A percentile compares a stretch with the other conserved stretches of the same genome.
phyloP scores from a whole-genome alignment of 2,329 filamentous ascomycete genomes.

The Parascedosporium putredinis region DNA sequence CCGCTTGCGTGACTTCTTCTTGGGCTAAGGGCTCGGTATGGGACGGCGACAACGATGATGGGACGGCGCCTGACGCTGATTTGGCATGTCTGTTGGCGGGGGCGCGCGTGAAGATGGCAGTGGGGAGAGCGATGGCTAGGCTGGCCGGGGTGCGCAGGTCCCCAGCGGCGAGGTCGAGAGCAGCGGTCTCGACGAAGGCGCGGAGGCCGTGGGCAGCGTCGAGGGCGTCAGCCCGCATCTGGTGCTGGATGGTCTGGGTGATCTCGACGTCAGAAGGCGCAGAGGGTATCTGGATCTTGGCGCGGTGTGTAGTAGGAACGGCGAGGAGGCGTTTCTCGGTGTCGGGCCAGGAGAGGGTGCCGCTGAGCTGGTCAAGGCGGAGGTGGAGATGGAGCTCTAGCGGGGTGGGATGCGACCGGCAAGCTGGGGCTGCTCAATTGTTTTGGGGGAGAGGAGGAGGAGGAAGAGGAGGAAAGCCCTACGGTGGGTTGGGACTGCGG shows the following conservation, averaged over 20 bases:
- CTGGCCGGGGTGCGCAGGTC: constrained; percentile 28
- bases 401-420: not conserved
- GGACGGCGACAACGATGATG: not conserved
- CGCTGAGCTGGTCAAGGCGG: constrained; percentile 9
- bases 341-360: constrained; percentile 12
- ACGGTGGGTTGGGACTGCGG: too few relatives aligned
- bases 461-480: too few relatives aligned
- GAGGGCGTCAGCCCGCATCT: constrained; percentile 4
- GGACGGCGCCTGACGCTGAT: too few relatives aligned
- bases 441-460: constrained; percentile 10
- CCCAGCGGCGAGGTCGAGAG: constrained; percentile 33
- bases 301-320: constrained; percentile 24
- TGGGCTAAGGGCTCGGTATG: too few relatives aligned
- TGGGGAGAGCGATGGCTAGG: constrained; percentile 36
- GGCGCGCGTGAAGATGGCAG: not conserved
- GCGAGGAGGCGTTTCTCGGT: constrained; percentile 24
- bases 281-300: constrained; percentile 30
- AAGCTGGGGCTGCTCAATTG: constrained; percentile 10
- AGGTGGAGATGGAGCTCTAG: constrained; percentile 13
- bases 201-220: constrained; percentile 16
- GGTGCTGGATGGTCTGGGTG: constrained; percentile 19
- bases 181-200: constrained; percentile 32
- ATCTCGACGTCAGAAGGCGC: constrained; percentile 31
- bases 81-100: too few relatives aligned
- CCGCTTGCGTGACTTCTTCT: too few relatives aligned